Evolutionary conservation across 2,329 filamentous ascomycete species (phyloP), one percentile per base, ranked within the genome.

Genomic region (Didymella pinodella): DNA sequence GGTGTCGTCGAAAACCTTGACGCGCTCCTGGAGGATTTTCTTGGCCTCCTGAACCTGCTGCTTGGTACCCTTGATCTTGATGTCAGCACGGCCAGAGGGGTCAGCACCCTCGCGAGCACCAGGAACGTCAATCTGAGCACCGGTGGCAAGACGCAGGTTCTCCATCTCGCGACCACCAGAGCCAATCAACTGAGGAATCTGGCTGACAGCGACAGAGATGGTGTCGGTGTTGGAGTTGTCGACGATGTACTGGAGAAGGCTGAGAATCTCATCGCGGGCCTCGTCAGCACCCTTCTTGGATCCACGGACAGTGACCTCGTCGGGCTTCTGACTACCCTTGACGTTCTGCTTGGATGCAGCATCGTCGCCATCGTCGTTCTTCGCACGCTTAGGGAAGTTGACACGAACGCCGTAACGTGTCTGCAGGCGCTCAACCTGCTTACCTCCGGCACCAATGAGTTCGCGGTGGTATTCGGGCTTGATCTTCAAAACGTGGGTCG

Each of bases 401-500:
- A 99, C 95, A 63, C 93, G 88, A 41, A 99, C 95, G 74, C 90
- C 90, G 83, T 99, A 97, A 46, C 93, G 90, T 55, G 89, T 92
- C 79, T 99, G 93, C 25, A 99, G 86, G 66, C 91, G 90, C 80
- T 95, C 95, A 73, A 99, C 94, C 75, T 96, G 91, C 72, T 84
- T 87, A 59, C 95, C 95, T 70, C 91, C 89, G 20, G 91, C 86
- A 48, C 95, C 95, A 69, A 99, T 99, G 54, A 99, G 84, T 75
- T 97, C 93, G 60, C 92, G 87, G 79, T 99, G 95, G 79, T 90
- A 98, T 80, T 97, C 92, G 54, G 94, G 90, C 57, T 96, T 92
- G 67, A 99, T 90, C 83, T 96, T 96, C 54, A 99, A 83, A 12
- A 87, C 82, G 76, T 96, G 89, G 1, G 90, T 96, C 5, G 90